Base-by-base conservation (phyloP, 257 asterid genomes). In the Cynanchum wilfordii region DNA sequence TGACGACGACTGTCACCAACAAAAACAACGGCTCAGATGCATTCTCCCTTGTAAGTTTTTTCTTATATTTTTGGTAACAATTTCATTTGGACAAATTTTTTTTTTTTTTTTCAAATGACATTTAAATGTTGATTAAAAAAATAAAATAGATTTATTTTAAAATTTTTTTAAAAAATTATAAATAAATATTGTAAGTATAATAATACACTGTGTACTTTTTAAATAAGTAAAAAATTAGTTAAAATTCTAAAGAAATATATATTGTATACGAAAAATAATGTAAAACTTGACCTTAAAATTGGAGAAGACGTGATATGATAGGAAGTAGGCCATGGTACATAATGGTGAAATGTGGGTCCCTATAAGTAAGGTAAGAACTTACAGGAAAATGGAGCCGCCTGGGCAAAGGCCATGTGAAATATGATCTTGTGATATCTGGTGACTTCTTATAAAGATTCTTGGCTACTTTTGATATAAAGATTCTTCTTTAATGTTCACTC, bases 1-100 rank as follows among this genome's bases (percentile, higher is more conserved):
- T 38, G 79, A 60, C 73, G 76, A 60, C 73, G 76, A 59, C 73
- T 24, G 69, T 58, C 76, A 79, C 70, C 82, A 81, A 74, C 51
- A 80, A 73, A 79, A 78, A 77, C 74, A 88, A 89, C 86, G 87
- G 87, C 80, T 89, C 96, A 15, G 71, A 54, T 71, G 72, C 88
- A 60, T 77, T 78, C 74, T 85, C 84, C 74, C 69, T 74, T 79
- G 98, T 90, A n/a, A 84, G 89, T 70, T 25, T 54, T 50, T 6
- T 11, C 5, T 66, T 17, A 19, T 4, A 13, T 49, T 29, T 27
- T 20, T 20, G 7, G 8, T 0, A 22, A 42, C 3, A 20, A 45
- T 25, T 70, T 13, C 19, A 15, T 36, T 38, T 38, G 40, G 40
- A 36, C 40, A 36, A 4, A 36, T 27, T 2, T 8, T 9, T 12